phyloP scores from a whole-genome alignment of 2,329 filamentous ascomycete species.

The Sarocladium brachiariae region DNA sequence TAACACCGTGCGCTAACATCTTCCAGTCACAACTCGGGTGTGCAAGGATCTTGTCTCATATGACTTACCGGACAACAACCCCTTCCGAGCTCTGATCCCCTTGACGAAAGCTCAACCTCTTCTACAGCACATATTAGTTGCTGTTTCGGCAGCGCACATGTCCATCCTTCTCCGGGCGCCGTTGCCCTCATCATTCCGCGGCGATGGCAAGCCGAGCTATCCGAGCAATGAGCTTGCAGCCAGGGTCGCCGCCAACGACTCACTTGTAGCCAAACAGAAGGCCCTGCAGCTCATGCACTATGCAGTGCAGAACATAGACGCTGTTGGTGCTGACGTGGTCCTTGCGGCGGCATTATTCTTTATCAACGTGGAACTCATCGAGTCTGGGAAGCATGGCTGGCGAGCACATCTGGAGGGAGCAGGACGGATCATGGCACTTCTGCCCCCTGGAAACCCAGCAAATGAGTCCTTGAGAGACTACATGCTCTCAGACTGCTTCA shows the following conservation, averaged over 20 bases:
- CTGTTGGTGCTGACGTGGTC: slow-evolving; percentile 32
- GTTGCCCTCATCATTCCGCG: slow-evolving; percentile 16
- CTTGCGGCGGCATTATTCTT: slow-evolving; percentile 42
- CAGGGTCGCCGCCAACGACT: slow-evolving; percentile 31
- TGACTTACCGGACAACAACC: slow-evolving; percentile 37
- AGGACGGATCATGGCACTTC: slow-evolving; percentile 33
- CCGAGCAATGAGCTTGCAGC: slow-evolving; percentile 16
- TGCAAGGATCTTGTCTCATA: slow-evolving; percentile 46
- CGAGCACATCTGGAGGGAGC: slow-evolving; percentile 40
- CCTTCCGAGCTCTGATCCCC: slow-evolving; percentile 38
- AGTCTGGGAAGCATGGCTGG: slow-evolving; percentile 41
- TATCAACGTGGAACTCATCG: slow-evolving; percentile 43
- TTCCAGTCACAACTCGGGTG: slow-evolving; percentile 39
- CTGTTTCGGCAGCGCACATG: slow-evolving; percentile 41
- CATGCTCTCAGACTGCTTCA: slow-evolving; percentile 41
- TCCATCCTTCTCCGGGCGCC: slow-evolving; percentile 33
- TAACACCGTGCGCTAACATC: neutral
- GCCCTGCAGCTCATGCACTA: slow-evolving; percentile 34
- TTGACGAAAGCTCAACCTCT: slow-evolving; percentile 34
- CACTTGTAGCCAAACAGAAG: slow-evolving; percentile 38
- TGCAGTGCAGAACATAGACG: slow-evolving; percentile 31
- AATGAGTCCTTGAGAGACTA: slow-evolving; percentile 34
- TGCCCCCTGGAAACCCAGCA: slow-evolving; percentile 22
- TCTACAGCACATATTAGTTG: slow-evolving; percentile 40
- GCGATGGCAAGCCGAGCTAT: slow-evolving; percentile 10